phyloP scores from a whole-genome alignment of 1,139 yeast species.

The Taphrina betulina region DNA sequence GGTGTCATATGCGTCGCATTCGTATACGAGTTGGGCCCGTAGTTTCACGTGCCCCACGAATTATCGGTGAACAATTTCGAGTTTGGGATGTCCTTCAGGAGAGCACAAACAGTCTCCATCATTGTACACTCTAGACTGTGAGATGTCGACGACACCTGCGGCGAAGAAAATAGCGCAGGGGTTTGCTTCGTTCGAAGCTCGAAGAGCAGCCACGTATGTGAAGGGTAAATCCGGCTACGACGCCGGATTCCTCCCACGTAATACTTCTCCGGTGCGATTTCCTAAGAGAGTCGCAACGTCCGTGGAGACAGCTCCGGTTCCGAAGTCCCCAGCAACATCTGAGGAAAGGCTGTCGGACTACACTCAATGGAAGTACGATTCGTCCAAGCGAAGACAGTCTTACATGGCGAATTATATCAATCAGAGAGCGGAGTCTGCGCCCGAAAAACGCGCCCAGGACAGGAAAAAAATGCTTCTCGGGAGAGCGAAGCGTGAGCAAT shows the following conservation, averaged over 20 bases:
- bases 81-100: no score
- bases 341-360: not conserved
- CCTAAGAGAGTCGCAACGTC: conserved; percentile 14
- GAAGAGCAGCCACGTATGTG: conserved; percentile 9
- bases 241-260: conserved; percentile 18
- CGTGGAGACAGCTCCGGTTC: conserved; percentile 14
- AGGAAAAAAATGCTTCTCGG: conserved; percentile 4
- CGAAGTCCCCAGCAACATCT: not conserved
- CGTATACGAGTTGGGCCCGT: no score
- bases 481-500: conserved; percentile 10
- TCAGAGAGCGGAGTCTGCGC: conserved; percentile 2
- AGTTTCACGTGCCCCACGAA: no score
- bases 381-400: conserved; percentile 5
- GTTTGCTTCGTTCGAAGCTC: conserved; percentile 3
- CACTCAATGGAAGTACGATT: conserved; percentile 18
- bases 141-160: not conserved
- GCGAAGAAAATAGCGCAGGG: not conserved
- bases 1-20: no score
- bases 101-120: no score
- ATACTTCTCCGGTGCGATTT: conserved; percentile 4
- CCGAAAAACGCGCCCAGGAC: conserved; percentile 10
- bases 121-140: no score
- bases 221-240: conserved; percentile 19
- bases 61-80: no score
- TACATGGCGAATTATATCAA: conserved; percentile 18